phyloP scores from a whole-genome alignment of 495 filamentous ascomycete genomes.

The Tuber microsphaerosporum region DNA sequence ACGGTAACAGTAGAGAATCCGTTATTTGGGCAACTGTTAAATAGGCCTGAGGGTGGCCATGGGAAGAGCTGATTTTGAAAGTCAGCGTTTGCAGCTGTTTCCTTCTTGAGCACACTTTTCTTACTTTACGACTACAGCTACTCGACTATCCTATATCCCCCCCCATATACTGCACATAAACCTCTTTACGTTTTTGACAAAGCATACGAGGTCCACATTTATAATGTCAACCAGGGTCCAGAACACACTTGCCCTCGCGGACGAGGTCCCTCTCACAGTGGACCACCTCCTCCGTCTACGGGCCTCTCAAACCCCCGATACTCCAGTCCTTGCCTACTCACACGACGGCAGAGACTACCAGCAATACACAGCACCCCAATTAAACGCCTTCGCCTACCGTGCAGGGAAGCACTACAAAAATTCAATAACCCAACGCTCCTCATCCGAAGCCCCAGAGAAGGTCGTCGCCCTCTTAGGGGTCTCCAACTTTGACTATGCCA shows the following conservation, averaged over 20 bases:
- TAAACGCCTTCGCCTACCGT: constrained; percentile 31
- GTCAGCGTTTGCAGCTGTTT: neutral
- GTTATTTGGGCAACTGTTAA: neutral
- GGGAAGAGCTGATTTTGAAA: neutral
- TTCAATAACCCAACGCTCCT: constrained; percentile 19
- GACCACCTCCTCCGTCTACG: constrained; percentile 32
- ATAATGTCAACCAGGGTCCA: neutral
- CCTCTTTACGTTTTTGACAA: neutral
- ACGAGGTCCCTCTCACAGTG: constrained; percentile 17
- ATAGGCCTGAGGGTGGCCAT: neutral
- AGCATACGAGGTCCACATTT: neutral
- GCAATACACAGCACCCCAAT: constrained; percentile 24
- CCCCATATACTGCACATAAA: neutral
- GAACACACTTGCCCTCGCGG: neutral
- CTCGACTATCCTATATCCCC: neutral
- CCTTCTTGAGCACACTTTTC: neutral
- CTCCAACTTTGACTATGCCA: constrained; percentile 53
- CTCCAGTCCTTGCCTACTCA: constrained; percentile 16
- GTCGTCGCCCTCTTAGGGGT: constrained; percentile 51
- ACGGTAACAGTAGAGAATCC: neutral
- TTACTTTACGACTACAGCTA: neutral
- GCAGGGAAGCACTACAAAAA: constrained; percentile 27
- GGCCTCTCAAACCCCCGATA: constrained; percentile 7
- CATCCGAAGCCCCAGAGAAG: constrained; percentile 25
- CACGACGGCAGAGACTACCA: constrained; percentile 13